Percentiles rank a stretch among this genome's conserved stretches.
These are phyloP conservation scores for Fusarium musae DNA, from an alignment of 2,329 filamentous ascomycete species.

Conservation along the genomic window DNA sequence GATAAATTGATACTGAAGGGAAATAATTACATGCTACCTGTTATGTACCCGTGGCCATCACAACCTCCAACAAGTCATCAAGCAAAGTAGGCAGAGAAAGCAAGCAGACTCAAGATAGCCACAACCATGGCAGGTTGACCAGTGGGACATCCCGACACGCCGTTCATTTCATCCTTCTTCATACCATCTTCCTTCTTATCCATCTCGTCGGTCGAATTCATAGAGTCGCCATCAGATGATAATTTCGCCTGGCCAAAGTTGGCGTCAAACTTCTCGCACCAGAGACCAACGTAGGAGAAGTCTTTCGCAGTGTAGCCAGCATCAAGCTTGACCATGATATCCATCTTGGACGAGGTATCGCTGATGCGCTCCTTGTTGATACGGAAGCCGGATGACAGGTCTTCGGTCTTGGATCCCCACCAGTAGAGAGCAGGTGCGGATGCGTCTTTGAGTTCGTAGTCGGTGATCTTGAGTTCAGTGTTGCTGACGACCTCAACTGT, in stretches of 20 bases:
- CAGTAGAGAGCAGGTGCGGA: slow-evolving; percentile 2
- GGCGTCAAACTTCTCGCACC: neutral
- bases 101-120: neutral
- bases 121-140: neutral
- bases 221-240: neutral
- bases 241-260: neutral
- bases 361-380: neutral
- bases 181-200: neutral
- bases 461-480: neutral
- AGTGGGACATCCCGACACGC: neutral
- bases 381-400: neutral
- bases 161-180: neutral
- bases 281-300: neutral
- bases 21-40: neutral
- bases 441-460: neutral
- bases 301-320: neutral
- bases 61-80: neutral
- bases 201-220: neutral
- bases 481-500: neutral
- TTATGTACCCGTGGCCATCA: neutral
- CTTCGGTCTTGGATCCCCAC: neutral
- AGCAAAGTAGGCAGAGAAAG: neutral
- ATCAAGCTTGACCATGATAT: neutral
- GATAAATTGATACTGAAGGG: accelerated
- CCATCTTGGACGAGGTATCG: neutral